Conservation (phyloP, 2,329 filamentous ascomycete genomes). For the Fusarium caatingaense region DNA sequence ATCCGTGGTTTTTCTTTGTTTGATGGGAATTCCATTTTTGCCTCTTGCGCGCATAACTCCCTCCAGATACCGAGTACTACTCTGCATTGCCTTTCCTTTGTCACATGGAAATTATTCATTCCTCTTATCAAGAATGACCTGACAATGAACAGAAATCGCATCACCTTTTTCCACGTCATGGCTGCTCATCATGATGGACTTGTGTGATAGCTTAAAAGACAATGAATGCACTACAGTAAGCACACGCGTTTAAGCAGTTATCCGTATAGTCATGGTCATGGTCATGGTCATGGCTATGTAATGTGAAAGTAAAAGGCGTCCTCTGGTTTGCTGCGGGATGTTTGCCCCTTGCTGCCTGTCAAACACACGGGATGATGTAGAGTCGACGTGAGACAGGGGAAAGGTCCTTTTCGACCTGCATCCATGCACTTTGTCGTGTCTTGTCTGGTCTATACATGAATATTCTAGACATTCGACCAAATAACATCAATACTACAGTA, state of each 20-base stretch:
- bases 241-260: not conserved
- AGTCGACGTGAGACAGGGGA: slow-evolving; percentile 35
- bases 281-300: not conserved
- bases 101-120: slow-evolving; percentile 16
- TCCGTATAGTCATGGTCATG: not conserved
- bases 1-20: not conserved
- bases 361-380: slow-evolving; percentile 36
- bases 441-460: slow-evolving; percentile 1
- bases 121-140: slow-evolving; percentile 14
- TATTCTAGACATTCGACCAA: slow-evolving; percentile 1
- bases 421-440: slow-evolving; percentile 2
- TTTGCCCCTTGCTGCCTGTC: slow-evolving; percentile 36
- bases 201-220: not conserved
- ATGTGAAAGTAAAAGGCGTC: not conserved
- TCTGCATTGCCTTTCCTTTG: not conserved
- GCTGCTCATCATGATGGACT: slow-evolving; percentile 27
- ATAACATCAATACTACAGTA: not conserved
- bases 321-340: slow-evolving; percentile 4
- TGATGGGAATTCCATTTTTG: slow-evolving; percentile 13
- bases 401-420: slow-evolving; percentile 4
- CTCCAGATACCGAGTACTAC: slow-evolving; percentile 1
- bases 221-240: not conserved
- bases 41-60: slow-evolving; percentile 14
- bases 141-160: not conserved
- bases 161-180: slow-evolving; percentile 32